Base-by-base conservation (phyloP, 768 basidiomycete genomes). In the Leucosporidium yakuticum region DNA sequence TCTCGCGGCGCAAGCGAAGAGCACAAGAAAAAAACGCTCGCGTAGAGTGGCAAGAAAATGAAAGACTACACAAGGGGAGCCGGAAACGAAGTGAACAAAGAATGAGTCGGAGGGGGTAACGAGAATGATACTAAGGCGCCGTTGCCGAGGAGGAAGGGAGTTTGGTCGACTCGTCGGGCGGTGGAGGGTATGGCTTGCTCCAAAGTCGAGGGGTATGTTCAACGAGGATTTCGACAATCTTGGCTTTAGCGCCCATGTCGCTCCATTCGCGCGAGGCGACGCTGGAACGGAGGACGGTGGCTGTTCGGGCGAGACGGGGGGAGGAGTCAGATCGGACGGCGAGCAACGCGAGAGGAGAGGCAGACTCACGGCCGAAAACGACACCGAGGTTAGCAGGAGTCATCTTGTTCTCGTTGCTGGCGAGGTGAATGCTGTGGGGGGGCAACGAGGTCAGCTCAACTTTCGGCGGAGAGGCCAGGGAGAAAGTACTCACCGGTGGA, bases 231-330 rank as follows among this genome's bases (percentile, higher is more conserved):
- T 96, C 92, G 60, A 99, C 83, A 74, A 88, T 86, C 67, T 93
- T 83, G 9, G 95, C 91, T 79, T 95, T 97, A 62, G 91, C 91
- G 12, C 91, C 94, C 90, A 98, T 98, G 78, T 99, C 95, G 75
- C 87, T 88, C 80, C 97, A 97, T 80, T 98, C 96, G 23, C 90
- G 85, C 32, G 84, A 83, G 5, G 88, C 86, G 77, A 94, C 88
- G 44, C 85, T 84, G 12, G 95, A 94, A 74, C 90, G 86, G 87
- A 97, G 90, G 25, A 99, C 82, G 1, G 95, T 98, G 17, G 95
- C 94, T 98, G 73, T 3, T 58, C 31, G 17, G 21, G 12, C 53
- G 47, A 25, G 8, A 71, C 39, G 29, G 36, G 47, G 25, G 4
- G 17, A 12, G 32, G 36, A 7, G 39, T 39, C 12, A 62, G 44